Conservation (phyloP, 2,329 filamentous ascomycete species). For the Periconia sp. region DNA sequence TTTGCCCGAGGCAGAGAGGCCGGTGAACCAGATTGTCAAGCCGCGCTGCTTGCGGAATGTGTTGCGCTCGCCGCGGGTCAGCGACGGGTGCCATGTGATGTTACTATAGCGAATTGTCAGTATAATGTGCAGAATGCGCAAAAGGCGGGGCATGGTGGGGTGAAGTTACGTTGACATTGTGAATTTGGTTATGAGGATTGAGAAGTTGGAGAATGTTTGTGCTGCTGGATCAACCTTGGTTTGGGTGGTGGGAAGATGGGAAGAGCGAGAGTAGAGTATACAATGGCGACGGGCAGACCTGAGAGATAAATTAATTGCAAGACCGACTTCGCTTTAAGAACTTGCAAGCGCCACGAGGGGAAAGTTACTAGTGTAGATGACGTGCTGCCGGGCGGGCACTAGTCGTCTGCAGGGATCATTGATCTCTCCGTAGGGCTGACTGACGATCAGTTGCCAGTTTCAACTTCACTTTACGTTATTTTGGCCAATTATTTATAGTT, state of each 20-base stretch:
- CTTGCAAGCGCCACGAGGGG: neutral
- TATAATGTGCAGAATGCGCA: neutral
- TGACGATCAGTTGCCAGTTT: neutral
- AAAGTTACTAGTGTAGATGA: neutral
- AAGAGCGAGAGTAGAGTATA: neutral
- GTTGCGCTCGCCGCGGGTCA: conserved; percentile 77
- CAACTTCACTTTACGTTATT: neutral
- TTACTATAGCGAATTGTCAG: conserved; percentile 59
- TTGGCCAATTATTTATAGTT: too few species aligned
- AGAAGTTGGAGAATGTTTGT: too few species aligned
- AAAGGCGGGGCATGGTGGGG: neutral
- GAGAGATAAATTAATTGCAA: neutral
- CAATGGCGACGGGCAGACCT: neutral
- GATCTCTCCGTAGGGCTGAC: neutral
- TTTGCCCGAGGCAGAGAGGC: conserved; percentile 93
- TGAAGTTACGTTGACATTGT: neutral
- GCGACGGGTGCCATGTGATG: conserved; percentile 86
- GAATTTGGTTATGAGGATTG: neutral
- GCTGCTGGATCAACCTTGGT: neutral
- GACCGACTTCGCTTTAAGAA: neutral
- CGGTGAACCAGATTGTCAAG: conserved; percentile 97
- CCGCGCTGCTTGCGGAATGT: conserved; percentile 78
- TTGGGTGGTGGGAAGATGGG: neutral
- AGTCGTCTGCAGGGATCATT: neutral
- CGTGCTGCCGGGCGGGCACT: neutral